These are phyloP conservation scores for Talaromyces albobiverticillius DNA, from an alignment of 2,329 filamentous ascomycete species.

Conservation along the genomic window DNA sequence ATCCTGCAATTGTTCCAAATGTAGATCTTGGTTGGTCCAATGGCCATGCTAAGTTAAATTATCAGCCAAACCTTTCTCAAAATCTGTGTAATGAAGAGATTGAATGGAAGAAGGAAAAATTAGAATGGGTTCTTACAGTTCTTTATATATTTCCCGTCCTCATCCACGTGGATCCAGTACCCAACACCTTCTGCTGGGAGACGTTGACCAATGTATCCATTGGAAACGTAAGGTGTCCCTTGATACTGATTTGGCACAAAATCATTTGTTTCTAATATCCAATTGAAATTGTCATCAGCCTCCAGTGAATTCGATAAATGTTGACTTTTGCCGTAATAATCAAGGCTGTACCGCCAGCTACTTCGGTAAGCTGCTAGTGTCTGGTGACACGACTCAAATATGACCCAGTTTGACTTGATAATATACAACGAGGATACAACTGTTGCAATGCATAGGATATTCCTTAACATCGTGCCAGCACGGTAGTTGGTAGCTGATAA, in stretches of 20 bases:
- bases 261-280: conserved; percentile 10
- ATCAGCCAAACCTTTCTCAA: neutral
- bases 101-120: neutral
- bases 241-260: conserved; percentile 15
- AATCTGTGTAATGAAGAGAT: neutral
- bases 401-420: too few species aligned
- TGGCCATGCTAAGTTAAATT: conserved; percentile 9
- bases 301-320: too few species aligned
- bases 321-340: too few species aligned
- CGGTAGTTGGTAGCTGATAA: too few species aligned
- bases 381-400: too few species aligned
- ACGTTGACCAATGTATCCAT: conserved; percentile 15
- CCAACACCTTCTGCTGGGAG: conserved; percentile 11
- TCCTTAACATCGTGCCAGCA: too few species aligned
- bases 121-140: conserved; percentile 3
- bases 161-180: conserved; percentile 13
- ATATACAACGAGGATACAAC: too few species aligned
- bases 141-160: conserved; percentile 6
- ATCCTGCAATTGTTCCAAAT: conserved; percentile 14
- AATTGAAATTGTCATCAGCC: neutral
- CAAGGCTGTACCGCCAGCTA: too few species aligned
- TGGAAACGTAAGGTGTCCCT: conserved; percentile 12
- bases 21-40: conserved; percentile 15
- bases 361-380: too few species aligned
- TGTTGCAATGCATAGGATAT: too few species aligned